A percentile compares a stretch with the other conserved stretches of the same genome.
phyloP scores from a whole-genome alignment of 495 filamentous ascomycete species.

The Letharia lupina region DNA sequence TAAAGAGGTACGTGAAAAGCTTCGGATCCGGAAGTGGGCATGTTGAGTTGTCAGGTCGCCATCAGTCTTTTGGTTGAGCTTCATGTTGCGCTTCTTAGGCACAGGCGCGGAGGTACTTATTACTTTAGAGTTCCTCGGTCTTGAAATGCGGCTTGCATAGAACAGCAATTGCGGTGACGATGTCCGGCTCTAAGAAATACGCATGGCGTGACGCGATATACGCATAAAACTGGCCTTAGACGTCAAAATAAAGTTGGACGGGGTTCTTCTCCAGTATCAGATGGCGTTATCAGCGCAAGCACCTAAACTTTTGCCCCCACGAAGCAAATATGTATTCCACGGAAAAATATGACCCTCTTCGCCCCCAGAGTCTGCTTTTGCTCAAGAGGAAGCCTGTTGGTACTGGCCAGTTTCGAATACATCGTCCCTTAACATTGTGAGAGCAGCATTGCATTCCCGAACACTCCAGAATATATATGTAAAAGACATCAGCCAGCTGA shows the following conservation, averaged over 20 bases:
- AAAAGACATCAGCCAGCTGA: background rate
- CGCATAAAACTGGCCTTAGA: background rate
- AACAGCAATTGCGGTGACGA: no score
- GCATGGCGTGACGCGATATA: conserved; percentile 7
- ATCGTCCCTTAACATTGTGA: conserved; percentile 2
- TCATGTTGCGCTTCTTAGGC: no score
- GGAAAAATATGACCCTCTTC: conserved; percentile 1
- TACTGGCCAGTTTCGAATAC: background rate
- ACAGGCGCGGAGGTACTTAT: no score
- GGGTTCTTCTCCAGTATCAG: conserved; percentile 18
- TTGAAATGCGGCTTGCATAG: no score
- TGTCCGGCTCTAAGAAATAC: background rate
- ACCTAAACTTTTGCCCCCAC: background rate
- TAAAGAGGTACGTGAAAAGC: background rate
- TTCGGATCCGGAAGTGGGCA: background rate
- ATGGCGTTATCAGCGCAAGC: conserved; percentile 18
- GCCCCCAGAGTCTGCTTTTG: background rate
- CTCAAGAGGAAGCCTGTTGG: background rate
- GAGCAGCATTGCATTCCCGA: background rate
- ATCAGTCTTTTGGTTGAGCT: no score
- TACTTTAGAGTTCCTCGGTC: no score
- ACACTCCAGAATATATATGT: conserved; percentile 7
- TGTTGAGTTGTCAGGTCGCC: no score
- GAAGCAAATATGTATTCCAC: background rate
- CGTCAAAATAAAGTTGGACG: conserved; percentile 3